A percentile compares a stretch with the other conserved stretches of the same genome.
These are phyloP conservation scores for Thelonectria discophora DNA, from an alignment of 2,329 filamentous ascomycete species.

Conservation along the genomic window DNA sequence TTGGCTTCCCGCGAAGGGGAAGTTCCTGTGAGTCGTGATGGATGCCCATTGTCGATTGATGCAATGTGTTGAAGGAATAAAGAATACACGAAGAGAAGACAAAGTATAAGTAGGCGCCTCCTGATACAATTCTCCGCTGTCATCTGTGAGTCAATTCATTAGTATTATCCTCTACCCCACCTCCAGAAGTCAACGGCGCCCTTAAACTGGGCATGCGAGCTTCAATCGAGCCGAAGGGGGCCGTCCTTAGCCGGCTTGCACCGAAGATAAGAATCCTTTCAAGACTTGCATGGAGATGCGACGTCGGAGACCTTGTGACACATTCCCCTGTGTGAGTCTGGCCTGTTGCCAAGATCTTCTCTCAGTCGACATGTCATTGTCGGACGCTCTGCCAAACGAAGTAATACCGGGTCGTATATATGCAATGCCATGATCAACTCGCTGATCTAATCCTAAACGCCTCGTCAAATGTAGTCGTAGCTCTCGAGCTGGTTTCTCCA, in stretches of 20 bases:
- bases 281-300: neutral
- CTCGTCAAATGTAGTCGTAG: slow-evolving; percentile 32
- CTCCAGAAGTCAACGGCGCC: slow-evolving; percentile 37
- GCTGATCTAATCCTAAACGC: slow-evolving; percentile 28
- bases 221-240: slow-evolving; percentile 7
- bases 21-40: slow-evolving; percentile 30
- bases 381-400: neutral
- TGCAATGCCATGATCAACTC: neutral
- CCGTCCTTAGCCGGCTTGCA: slow-evolving; percentile 22
- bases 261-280: slow-evolving; percentile 7
- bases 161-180: slow-evolving; percentile 31
- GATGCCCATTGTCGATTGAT: slow-evolving; percentile 31
- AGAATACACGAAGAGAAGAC: neutral
- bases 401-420: neutral
- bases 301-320: neutral
- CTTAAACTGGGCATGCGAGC: slow-evolving; percentile 13
- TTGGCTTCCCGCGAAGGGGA: slow-evolving; percentile 36
- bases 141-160: slow-evolving; percentile 32
- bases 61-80: neutral
- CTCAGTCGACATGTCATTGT: neutral
- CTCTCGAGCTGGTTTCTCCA: slow-evolving; percentile 9
- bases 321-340: neutral
- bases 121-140: neutral
- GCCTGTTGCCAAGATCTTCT: neutral
- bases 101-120: no score